Conservation (phyloP, 768 basidiomycete genomes). For the Tricholoma flavovirens region DNA sequence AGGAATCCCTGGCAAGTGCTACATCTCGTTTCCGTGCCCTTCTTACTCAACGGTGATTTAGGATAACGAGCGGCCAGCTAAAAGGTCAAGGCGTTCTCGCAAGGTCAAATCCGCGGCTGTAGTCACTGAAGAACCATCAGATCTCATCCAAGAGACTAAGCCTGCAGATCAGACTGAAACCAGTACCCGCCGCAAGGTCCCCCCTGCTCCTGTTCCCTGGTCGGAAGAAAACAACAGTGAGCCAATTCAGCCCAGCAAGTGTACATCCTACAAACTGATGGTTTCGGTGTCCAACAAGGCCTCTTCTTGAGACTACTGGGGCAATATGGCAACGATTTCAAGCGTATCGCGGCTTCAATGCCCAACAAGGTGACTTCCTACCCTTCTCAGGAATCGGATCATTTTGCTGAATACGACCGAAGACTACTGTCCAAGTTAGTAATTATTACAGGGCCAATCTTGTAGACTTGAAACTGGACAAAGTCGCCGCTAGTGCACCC, state of each 20-base stretch:
- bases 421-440: constrained; percentile 54
- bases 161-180: constrained; percentile 16
- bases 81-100: constrained; percentile 34
- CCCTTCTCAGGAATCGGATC: background rate
- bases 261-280: background rate
- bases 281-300: constrained; percentile 24
- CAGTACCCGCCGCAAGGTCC: constrained; percentile 22
- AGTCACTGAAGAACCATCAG: constrained; percentile 30
- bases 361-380: constrained; percentile 46
- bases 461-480: constrained; percentile 34
- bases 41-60: constrained; percentile 13
- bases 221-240: constrained; percentile 62
- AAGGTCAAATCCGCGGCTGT: constrained; percentile 39
- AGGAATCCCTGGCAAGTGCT: constrained; percentile 15
- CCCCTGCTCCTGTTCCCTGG: constrained; percentile 41
- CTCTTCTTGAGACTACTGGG: constrained; percentile 50
- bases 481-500: constrained; percentile 35
- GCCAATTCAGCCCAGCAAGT: constrained; percentile 11
- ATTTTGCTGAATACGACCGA: constrained; percentile 1
- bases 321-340: constrained; percentile 63
- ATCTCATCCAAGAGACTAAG: constrained; percentile 24
- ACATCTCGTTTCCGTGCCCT: background rate
- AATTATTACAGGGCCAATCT: constrained; percentile 44
- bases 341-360: constrained; percentile 63
- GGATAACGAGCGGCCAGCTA: constrained; percentile 32